Conservation (phyloP, 768 basidiomycete species). For the Cubamyces sp. region DNA sequence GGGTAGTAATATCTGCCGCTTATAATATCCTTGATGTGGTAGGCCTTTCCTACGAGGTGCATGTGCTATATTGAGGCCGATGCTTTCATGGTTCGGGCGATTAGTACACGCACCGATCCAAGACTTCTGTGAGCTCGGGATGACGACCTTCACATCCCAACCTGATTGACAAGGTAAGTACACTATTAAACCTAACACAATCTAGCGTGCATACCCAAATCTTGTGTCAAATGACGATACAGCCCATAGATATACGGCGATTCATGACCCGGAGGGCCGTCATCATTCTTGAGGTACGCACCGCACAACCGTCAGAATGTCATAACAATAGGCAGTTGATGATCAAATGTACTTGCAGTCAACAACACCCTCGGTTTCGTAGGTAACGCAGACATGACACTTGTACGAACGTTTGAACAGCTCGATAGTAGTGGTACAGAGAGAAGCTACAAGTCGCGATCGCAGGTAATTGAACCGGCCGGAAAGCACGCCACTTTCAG, state of each 20-base stretch:
- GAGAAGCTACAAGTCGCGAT: not conserved
- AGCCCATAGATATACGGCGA: constrained; percentile 80
- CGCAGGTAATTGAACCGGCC: not conserved
- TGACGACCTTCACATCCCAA: constrained; percentile 80
- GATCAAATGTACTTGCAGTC: constrained; percentile 42
- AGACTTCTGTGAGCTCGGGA: constrained; percentile 82
- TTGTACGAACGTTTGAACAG: not conserved
- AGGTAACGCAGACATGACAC: constrained; percentile 27
- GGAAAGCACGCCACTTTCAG: not conserved
- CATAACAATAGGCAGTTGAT: not conserved
- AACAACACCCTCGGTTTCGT: constrained; percentile 41
- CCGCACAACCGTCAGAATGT: not conserved
- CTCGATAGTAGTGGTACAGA: not conserved
- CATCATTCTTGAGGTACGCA: constrained; percentile 64
- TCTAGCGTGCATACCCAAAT: constrained; percentile 52
- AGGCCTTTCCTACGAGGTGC: constrained; percentile 66
- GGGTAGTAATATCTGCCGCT: constrained; percentile 81
- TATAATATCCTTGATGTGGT: constrained; percentile 74
- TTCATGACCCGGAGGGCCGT: constrained; percentile 74
- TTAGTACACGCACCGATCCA: constrained; percentile 70
- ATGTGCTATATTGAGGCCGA: not conserved
- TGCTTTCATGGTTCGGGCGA: not conserved
- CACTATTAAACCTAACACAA: not conserved
- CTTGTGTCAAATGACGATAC: constrained; percentile 59
- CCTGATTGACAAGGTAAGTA: constrained; percentile 42